Conservation (phyloP, 352 stramenopile genomes). For the Phytophthora citrophthora region DNA sequence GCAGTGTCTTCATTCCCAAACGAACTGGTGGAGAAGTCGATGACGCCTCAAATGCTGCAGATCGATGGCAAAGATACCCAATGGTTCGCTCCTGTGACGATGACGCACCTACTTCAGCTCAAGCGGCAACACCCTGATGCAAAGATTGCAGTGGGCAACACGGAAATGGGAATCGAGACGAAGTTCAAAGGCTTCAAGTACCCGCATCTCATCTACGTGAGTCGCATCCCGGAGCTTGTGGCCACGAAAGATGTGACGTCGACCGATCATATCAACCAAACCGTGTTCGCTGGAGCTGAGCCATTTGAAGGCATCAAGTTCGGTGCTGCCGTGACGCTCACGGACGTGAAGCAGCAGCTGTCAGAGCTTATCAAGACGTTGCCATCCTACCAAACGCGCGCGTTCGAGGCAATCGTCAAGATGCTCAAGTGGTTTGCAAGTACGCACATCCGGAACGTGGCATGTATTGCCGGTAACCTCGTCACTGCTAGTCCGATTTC, state of each 20-base stretch:
- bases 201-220: conserved; percentile 71
- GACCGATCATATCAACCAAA: conserved; percentile 62
- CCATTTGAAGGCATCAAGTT: conserved; percentile 75
- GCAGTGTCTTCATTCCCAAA: conserved; percentile 48
- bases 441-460: conserved; percentile 97
- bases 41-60: conserved; percentile 60
- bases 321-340: conserved; percentile 82
- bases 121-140: conserved; percentile 83
- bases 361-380: conserved; percentile 43
- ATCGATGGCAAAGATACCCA: conserved; percentile 79
- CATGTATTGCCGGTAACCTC: conserved; percentile 96
- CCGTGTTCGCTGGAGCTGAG: conserved; percentile 43
- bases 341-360: conserved; percentile 70
- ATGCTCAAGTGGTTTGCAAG: conserved; percentile 98
- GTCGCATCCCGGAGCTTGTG: conserved; percentile 68
- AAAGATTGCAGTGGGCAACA: conserved; percentile 97
- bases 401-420: conserved; percentile 66
- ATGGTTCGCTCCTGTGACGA: conserved; percentile 93
- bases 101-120: conserved; percentile 89
- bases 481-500: conserved; percentile 97
- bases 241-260: conserved; percentile 43
- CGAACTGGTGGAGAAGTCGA: conserved; percentile 66
- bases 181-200: conserved; percentile 94
- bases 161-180: conserved; percentile 96
- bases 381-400: conserved; percentile 50